Percentiles rank a stretch among this genome's conserved stretches.
Evolutionary conservation across 805 yeast genomes (phyloP).

Genomic region (Pichia manshurica): DNA sequence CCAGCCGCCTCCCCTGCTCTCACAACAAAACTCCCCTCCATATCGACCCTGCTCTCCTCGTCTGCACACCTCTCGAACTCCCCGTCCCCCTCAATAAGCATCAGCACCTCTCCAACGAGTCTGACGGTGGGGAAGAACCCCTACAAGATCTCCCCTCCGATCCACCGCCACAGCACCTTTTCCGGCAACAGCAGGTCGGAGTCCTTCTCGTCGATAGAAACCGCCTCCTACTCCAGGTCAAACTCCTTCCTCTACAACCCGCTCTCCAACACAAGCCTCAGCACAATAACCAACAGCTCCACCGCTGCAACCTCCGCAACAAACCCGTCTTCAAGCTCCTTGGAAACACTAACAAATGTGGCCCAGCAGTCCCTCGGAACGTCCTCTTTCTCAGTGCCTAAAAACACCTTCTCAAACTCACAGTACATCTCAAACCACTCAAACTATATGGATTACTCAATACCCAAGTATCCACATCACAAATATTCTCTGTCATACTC

Average conservation of each 20-base stretch:
- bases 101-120: background rate
- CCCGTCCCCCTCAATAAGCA: slow-evolving; percentile 1
- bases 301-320: background rate
- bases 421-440: slow-evolving; percentile 1
- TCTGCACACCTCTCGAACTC: background rate
- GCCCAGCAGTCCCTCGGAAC: slow-evolving; percentile 14
- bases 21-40: slow-evolving; percentile 6
- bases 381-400: background rate
- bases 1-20: background rate
- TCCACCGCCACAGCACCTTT: slow-evolving; percentile 2
- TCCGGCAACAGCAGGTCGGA: slow-evolving; percentile 10
- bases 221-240: slow-evolving; percentile 1
- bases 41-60: slow-evolving; percentile 3
- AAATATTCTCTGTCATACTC: background rate
- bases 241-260: background rate
- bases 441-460: slow-evolving; percentile 4
- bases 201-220: slow-evolving; percentile 15
- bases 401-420: slow-evolving; percentile 5
- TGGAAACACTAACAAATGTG: slow-evolving; percentile 12
- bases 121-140: background rate
- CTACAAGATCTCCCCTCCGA: slow-evolving; percentile 8
- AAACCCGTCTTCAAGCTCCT: background rate
- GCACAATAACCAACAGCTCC: too few species aligned
- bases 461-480: slow-evolving; percentile 1
- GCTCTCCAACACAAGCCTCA: background rate